A percentile compares a stretch with the other conserved stretches of the same genome.
phyloP scores from a whole-genome alignment of 2,329 filamentous ascomycete genomes.

The Colletotrichum sp. region DNA sequence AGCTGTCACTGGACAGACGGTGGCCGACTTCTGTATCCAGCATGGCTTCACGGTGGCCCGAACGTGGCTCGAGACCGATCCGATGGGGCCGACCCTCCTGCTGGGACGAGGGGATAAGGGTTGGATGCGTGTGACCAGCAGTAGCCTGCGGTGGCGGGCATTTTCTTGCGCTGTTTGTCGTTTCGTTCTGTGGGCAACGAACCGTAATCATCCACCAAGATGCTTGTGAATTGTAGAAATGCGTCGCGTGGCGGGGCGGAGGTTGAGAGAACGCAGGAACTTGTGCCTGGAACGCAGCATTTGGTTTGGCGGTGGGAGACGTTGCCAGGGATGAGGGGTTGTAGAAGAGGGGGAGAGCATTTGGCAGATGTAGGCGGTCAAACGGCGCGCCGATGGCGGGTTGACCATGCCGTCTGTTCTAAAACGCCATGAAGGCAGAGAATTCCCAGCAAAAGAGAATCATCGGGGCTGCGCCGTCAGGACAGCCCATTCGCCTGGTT shows the following conservation, averaged over 20 bases:
- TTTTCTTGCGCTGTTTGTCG: not conserved
- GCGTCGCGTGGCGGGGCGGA: not conserved
- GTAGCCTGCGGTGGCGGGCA: not conserved
- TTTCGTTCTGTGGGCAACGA: not conserved
- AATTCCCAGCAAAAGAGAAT: not conserved
- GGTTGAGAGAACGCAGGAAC: not conserved
- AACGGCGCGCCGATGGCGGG: not conserved
- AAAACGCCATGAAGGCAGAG: not conserved
- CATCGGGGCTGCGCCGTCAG: not conserved
- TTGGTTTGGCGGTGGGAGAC: not conserved
- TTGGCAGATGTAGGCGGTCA: not conserved
- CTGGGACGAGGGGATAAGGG: not conserved
- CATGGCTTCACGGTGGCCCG: conserved; percentile 10
- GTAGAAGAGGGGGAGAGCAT: not conserved
- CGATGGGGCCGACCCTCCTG: conserved; percentile 5
- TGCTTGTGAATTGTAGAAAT: not conserved
- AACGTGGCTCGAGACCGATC: conserved; percentile 15
- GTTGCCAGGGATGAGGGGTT: not conserved
- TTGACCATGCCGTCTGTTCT: not conserved
- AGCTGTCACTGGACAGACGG: conserved; percentile 15
- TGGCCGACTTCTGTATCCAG: conserved; percentile 4
- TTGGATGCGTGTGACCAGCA: conserved; percentile 2
- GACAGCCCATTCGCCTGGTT: not conserved
- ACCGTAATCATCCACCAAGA: not conserved
- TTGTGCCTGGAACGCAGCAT: not conserved